Evolutionary conservation across 306 rosid genomes (phyloP).

Genomic region (Casuarina glauca): DNA sequence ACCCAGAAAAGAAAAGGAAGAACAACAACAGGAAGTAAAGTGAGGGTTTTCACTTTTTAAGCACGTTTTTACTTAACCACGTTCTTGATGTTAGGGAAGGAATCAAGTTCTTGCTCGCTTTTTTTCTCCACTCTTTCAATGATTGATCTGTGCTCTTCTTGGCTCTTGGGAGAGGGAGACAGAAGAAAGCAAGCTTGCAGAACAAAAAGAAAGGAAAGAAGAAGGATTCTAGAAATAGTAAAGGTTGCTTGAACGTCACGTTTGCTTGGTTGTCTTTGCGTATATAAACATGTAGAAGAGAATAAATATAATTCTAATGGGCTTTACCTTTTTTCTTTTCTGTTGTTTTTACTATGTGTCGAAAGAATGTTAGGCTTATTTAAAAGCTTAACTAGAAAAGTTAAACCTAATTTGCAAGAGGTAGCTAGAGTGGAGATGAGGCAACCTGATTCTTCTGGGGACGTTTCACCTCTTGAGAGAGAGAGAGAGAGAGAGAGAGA

Average conservation of each 20-base stretch:
- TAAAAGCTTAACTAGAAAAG: conserved; percentile 5
- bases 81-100: conserved; percentile 22
- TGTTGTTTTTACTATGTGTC: neutral
- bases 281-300: conserved; percentile 36
- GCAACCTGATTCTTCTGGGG: conserved; percentile 57
- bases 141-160: conserved; percentile 19
- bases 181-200: conserved; percentile 13
- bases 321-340: neutral
- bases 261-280: conserved; percentile 41
- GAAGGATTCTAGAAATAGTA: conserved; percentile 37
- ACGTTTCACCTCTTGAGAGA: conserved; percentile 68
- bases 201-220: conserved; percentile 20
- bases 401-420: neutral
- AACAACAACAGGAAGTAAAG: conserved; percentile 10
- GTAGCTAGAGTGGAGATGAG: conserved; percentile 72
- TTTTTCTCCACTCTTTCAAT: conserved; percentile 17
- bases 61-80: conserved; percentile 41
- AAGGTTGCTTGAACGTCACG: conserved; percentile 62
- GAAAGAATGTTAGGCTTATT: neutral
- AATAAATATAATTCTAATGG: conserved; percentile 22
- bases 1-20: neutral
- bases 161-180: neutral
- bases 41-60: conserved; percentile 35
- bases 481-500: conserved; percentile 12
- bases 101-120: conserved; percentile 27